Base-by-base conservation (phyloP, 1,139 yeast genomes). In the Pneumocystis murina region DNA sequence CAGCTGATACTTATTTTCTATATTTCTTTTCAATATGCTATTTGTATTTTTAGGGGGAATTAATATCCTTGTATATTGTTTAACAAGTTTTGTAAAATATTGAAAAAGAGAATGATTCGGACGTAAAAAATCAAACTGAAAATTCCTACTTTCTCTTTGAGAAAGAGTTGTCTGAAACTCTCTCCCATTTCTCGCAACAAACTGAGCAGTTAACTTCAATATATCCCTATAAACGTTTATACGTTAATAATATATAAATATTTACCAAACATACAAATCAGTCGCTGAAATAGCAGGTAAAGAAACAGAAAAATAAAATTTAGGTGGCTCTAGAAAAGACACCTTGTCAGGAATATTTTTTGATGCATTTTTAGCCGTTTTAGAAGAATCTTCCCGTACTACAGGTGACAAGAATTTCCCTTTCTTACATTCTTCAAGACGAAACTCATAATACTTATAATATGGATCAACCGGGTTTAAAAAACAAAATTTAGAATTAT, bases 201-300 rank as follows among this genome's bases (percentile, higher is more conserved):
- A 84, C 64, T 83, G 77, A 0, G 97, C 97, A 0, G 92, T 82
- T 2, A 83, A 71, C 70, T 87, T 86, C 59, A 92, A 79, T 17
- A 87, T 77, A 59, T 85, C 86, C 33, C 63, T 62, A 33, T 35
- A 62, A 1, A 48, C 12, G 8, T 48, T 48, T 48, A 36, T 35
- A 62, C 2, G 8, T 5, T 33, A 30, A 28, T 38, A 16, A 54
- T 12, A 30, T 62, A 17, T 24, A 30, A 20, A 14, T 54, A 5
- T 20, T 24, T 20, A 33, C 2, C 5, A 28, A 36, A 62, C 63
- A 24, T 57, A 62, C 57, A 85, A 74, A 72, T 90, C 96, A 59
- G 79, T 76, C 0, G 81, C 72, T 0, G 92, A 81, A 2, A 90
- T 77, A 2, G 83, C 78, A 0, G 86, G 85, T 55, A 82, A 71